phyloP scores from a whole-genome alignment of 2,329 filamentous ascomycete genomes.

The Fusarium domesticum region DNA sequence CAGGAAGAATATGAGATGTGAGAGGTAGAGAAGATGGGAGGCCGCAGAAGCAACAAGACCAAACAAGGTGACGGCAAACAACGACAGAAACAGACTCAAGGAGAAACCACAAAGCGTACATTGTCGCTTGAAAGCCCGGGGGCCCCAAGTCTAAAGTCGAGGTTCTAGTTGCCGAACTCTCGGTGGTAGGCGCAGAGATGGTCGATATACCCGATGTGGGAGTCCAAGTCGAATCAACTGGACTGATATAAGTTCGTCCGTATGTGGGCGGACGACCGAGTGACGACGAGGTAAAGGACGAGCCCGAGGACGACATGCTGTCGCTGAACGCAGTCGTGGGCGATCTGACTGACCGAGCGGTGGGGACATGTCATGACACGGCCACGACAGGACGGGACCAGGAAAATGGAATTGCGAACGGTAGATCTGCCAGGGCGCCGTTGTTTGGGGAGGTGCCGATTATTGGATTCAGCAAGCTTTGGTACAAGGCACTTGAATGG shows the following conservation, averaged over 20 bases:
- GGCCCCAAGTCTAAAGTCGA: slow-evolving; percentile 50
- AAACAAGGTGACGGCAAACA: background rate
- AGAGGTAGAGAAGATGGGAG: background rate
- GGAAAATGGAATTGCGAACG: slow-evolving; percentile 14
- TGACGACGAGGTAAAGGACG: slow-evolving; percentile 48
- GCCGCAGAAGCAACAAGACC: background rate
- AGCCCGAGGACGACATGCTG: slow-evolving; percentile 47
- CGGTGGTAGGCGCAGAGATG: slow-evolving; percentile 42
- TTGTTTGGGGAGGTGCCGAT: slow-evolving; percentile 24
- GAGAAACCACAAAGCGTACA: slow-evolving; percentile 36
- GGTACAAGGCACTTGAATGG: too few relatives aligned
- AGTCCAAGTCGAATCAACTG: slow-evolving; percentile 45
- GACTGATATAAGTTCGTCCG: slow-evolving; percentile 42
- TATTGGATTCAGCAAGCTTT: slow-evolving; percentile 12
- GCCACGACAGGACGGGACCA: slow-evolving; percentile 24
- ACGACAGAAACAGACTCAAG: slow-evolving; percentile 1
- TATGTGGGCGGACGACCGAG: slow-evolving; percentile 42
- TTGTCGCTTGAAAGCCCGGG: slow-evolving; percentile 53
- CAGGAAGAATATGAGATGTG: too few relatives aligned
- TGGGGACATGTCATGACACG: slow-evolving; percentile 33
- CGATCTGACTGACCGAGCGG: slow-evolving; percentile 29
- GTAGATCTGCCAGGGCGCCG: slow-evolving; percentile 17
- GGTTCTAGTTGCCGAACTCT: slow-evolving; percentile 36
- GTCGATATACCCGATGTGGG: slow-evolving; percentile 44
- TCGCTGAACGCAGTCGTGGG: slow-evolving; percentile 27